Percentiles rank a stretch among this genome's conserved stretches.
These are phyloP conservation scores for Globisporangium splendens DNA, from an alignment of 352 stramenopile species.

Conservation along the genomic window DNA sequence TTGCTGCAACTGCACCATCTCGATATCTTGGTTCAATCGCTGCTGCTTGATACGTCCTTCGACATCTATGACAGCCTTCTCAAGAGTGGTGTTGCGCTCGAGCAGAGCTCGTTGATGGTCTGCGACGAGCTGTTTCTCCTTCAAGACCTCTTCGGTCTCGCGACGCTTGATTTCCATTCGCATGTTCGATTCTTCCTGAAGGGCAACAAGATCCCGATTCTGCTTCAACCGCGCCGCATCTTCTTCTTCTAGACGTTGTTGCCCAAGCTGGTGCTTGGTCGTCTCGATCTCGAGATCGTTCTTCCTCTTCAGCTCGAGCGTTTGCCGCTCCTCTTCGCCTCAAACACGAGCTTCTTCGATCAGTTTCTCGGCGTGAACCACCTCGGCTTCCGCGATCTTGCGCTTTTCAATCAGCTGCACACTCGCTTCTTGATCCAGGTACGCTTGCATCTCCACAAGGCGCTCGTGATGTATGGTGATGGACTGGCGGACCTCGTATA, in stretches of 20 bases:
- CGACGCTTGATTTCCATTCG: constrained; percentile 51
- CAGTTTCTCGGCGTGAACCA: constrained; percentile 25
- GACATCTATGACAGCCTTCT: constrained; percentile 60
- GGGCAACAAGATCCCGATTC: constrained; percentile 52
- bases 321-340: constrained; percentile 53
- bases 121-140: constrained; percentile 43
- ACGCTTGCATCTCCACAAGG: constrained; percentile 37
- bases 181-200: constrained; percentile 60
- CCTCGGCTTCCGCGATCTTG: constrained; percentile 46
- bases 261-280: constrained; percentile 45
- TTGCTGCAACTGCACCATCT: constrained; percentile 59
- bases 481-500: constrained; percentile 25
- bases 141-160: constrained; percentile 60
- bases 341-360: constrained; percentile 38
- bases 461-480: constrained; percentile 30
- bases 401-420: constrained; percentile 59
- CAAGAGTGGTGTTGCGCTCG: constrained; percentile 57
- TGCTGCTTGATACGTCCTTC: constrained; percentile 68
- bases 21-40: constrained; percentile 67
- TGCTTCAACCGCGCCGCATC: constrained; percentile 36
- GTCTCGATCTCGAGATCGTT: constrained; percentile 50
- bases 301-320: constrained; percentile 34
- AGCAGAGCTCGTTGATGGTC: constrained; percentile 47
- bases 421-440: constrained; percentile 64
- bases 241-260: constrained; percentile 42